These are phyloP conservation scores for Fusarium succisae DNA, from an alignment of 2,329 filamentous ascomycete genomes.

Conservation along the genomic window DNA sequence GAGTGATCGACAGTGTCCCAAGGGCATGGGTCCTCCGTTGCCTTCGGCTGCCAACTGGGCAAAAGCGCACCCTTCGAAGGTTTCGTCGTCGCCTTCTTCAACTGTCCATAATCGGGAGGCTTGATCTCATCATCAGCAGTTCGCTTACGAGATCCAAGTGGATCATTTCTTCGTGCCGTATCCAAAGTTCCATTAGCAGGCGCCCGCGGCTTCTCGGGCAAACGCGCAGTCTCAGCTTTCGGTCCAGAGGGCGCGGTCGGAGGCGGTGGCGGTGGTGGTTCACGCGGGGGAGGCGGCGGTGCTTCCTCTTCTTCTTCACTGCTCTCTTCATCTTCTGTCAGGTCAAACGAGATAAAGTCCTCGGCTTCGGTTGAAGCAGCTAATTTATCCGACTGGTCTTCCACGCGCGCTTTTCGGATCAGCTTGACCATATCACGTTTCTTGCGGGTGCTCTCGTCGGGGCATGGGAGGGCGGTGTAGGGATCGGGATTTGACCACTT, in stretches of 20 bases:
- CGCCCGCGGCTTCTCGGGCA: conserved; percentile 1
- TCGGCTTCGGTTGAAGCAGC: conserved; percentile 67
- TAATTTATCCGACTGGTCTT: conserved; percentile 58
- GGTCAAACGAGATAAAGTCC: conserved; percentile 91
- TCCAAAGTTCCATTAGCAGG: background rate
- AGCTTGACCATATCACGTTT: conserved; percentile 89
- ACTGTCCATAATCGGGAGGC: conserved; percentile 60
- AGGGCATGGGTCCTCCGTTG: conserved; percentile 61
- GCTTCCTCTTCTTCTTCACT: conserved; percentile 31
- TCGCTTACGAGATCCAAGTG: conserved; percentile 76
- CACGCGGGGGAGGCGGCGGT: conserved; percentile 27
- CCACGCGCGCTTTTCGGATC: conserved; percentile 87
- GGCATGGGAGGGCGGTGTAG: conserved; percentile 86
- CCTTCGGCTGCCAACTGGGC: conserved; percentile 60
- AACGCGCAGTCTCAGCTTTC: conserved; percentile 32
- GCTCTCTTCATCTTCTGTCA: conserved; percentile 65
- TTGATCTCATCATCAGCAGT: conserved; percentile 76
- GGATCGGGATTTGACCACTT: conserved; percentile 98
- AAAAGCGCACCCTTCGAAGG: conserved; percentile 61
- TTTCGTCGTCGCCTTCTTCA: conserved; percentile 62
- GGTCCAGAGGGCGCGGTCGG: conserved; percentile 38
- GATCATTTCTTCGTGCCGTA: conserved; percentile 46
- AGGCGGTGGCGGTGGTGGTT: conserved; percentile 28
- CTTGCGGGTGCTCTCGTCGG: conserved; percentile 76
- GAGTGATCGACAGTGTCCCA: conserved; percentile 70